Conservation (phyloP, 2,329 filamentous ascomycete species). For the Verticillium longisporum region DNA sequence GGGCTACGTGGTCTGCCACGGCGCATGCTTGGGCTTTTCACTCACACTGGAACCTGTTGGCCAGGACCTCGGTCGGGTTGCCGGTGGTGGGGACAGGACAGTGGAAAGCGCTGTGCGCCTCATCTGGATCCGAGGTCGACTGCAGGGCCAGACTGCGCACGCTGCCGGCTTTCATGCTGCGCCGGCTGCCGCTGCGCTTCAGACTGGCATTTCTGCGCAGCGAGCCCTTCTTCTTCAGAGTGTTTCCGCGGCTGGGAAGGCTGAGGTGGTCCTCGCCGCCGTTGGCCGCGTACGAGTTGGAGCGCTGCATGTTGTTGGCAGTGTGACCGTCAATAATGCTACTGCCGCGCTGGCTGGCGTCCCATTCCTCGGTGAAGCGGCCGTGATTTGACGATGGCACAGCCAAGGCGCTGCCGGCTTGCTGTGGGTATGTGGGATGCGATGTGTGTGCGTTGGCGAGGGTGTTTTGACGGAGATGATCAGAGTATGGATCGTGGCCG, state of each 20-base stretch:
- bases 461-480: slow-evolving; percentile 12
- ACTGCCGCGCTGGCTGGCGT: slow-evolving; percentile 59
- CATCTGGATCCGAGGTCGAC: slow-evolving; percentile 59
- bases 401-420: background rate
- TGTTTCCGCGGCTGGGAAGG: slow-evolving; percentile 51
- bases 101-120: slow-evolving; percentile 77
- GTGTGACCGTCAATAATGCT: slow-evolving; percentile 50
- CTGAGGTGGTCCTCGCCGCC: slow-evolving; percentile 35
- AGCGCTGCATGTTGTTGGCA: slow-evolving; percentile 45
- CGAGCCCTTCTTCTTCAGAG: slow-evolving; percentile 83
- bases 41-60: slow-evolving; percentile 82
- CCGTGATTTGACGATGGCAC: background rate
- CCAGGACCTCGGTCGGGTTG: slow-evolving; percentile 80
- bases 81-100: slow-evolving; percentile 84
- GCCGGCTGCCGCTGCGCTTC: slow-evolving; percentile 71
- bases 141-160: slow-evolving; percentile 74
- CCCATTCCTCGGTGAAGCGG: slow-evolving; percentile 62
- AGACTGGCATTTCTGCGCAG: slow-evolving; percentile 67
- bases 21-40: background rate
- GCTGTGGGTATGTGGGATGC: background rate
- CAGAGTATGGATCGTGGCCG: background rate
- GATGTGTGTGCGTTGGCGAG: slow-evolving; percentile 10
- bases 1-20: background rate
- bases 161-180: slow-evolving; percentile 78
- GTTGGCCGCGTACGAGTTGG: slow-evolving; percentile 50